Conservation (phyloP, 768 basidiomycete species). For the Xerocomellus dryophilus region DNA sequence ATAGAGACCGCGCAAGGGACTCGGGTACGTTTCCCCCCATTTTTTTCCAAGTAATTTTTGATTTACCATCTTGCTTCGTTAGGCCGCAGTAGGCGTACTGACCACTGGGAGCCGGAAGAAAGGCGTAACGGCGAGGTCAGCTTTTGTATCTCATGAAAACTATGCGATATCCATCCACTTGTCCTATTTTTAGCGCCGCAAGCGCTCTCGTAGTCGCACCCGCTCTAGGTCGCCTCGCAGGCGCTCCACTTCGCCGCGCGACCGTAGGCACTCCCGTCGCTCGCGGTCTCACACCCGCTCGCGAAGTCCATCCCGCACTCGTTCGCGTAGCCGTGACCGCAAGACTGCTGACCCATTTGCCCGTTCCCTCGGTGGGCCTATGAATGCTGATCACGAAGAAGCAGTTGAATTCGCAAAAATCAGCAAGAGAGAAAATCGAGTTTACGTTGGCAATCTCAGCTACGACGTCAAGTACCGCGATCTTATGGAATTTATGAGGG, state of each 20-base stretch:
- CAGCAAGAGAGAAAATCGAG: slow-evolving; percentile 96
- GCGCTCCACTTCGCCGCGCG: slow-evolving; percentile 63
- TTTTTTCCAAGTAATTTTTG: not conserved
- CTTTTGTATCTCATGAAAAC: not conserved
- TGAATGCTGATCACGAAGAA: slow-evolving; percentile 90
- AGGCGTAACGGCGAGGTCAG: slow-evolving; percentile 71
- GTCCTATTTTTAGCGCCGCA: slow-evolving; percentile 48
- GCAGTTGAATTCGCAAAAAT: slow-evolving; percentile 93
- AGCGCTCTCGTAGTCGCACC: slow-evolving; percentile 64
- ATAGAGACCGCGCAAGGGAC: slow-evolving; percentile 54
- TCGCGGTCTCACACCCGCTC: slow-evolving; percentile 66
- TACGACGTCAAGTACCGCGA: slow-evolving; percentile 99
- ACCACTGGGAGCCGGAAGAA: slow-evolving; percentile 86
- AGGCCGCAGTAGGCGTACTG: slow-evolving; percentile 49
- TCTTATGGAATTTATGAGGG: slow-evolving; percentile 99
- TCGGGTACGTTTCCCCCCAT: slow-evolving; percentile 40
- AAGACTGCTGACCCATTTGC: slow-evolving; percentile 64
- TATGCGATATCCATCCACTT: not conserved
- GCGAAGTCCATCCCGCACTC: slow-evolving; percentile 47
- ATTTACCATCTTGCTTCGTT: slow-evolving; percentile 8
- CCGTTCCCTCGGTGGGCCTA: slow-evolving; percentile 81
- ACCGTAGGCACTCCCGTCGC: slow-evolving; percentile 52
- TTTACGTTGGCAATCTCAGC: slow-evolving; percentile 98
- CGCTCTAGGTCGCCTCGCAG: slow-evolving; percentile 66
- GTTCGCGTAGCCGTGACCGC: slow-evolving; percentile 55